These are phyloP conservation scores for Apiotrichum laibachii DNA, from an alignment of 1,284 basidiomycete species.

Conservation along the genomic window DNA sequence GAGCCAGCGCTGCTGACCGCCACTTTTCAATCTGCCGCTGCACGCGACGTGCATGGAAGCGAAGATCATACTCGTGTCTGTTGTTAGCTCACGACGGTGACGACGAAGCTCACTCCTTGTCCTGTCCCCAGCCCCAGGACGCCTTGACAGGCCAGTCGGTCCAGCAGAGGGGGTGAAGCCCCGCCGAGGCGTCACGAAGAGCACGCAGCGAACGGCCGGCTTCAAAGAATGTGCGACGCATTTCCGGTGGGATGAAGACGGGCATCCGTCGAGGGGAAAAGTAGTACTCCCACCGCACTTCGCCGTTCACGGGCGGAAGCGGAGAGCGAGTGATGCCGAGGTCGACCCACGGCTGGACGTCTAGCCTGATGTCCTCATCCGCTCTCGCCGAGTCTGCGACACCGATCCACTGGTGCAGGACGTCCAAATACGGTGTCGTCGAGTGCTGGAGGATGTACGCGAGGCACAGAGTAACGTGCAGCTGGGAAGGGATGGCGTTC, in stretches of 20 bases:
- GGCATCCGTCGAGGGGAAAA: constrained; percentile 41
- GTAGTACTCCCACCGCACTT: constrained; percentile 30
- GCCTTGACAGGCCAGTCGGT: constrained; percentile 29
- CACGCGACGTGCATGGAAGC: constrained; percentile 26
- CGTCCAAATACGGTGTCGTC: constrained; percentile 30
- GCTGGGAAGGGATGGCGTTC: constrained; percentile 10
- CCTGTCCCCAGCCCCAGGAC: constrained; percentile 36
- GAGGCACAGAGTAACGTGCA: constrained; percentile 22
- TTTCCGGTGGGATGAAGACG: constrained; percentile 36
- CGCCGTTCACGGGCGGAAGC: not conserved
- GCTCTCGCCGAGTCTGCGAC: constrained; percentile 21
- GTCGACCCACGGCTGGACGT: constrained; percentile 43
- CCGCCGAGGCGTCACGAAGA: constrained; percentile 36
- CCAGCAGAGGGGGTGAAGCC: constrained; percentile 38
- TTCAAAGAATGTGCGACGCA: constrained; percentile 40
- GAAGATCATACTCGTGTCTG: constrained; percentile 17
- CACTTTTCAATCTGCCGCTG: constrained; percentile 36
- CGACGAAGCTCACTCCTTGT: constrained; percentile 4
- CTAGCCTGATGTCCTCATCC: constrained; percentile 29
- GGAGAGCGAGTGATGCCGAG: constrained; percentile 38
- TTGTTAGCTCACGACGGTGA: not conserved
- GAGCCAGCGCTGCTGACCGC: constrained; percentile 19
- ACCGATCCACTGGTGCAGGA: constrained; percentile 46
- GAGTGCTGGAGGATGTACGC: constrained; percentile 39
- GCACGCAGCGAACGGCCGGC: constrained; percentile 42